A percentile compares a stretch with the other conserved stretches of the same genome.
Evolutionary conservation across 1,284 basidiomycete species (phyloP).

Genomic region (Malassezia cuniculi): DNA sequence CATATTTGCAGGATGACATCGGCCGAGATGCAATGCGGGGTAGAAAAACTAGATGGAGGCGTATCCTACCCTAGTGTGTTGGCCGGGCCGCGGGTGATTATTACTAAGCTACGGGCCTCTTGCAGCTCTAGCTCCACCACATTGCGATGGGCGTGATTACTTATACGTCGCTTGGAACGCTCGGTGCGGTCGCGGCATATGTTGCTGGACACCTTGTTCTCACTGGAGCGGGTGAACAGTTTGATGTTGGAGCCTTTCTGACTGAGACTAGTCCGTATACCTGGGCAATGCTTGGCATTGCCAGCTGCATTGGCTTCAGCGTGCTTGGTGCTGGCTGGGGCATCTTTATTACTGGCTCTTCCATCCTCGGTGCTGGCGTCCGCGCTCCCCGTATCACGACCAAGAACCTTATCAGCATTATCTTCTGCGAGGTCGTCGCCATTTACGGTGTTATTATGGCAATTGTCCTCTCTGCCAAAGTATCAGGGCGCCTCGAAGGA

Average conservation of each 20-base stretch:
- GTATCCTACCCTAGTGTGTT: too few relatives aligned
- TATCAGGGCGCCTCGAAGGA: slow-evolving; percentile 29
- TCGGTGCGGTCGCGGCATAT: slow-evolving; percentile 4
- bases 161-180: slow-evolving; percentile 10
- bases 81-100: too few relatives aligned
- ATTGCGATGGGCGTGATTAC: slow-evolving; percentile 14
- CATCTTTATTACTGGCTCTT: slow-evolving; percentile 88
- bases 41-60: too few relatives aligned
- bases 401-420: slow-evolving; percentile 89
- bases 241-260: slow-evolving; percentile 53
- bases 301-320: slow-evolving; percentile 81
- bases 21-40: too few relatives aligned
- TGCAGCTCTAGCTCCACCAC: too few relatives aligned
- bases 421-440: slow-evolving; percentile 96
- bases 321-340: slow-evolving; percentile 96
- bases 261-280: slow-evolving; percentile 85
- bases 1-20: too few relatives aligned
- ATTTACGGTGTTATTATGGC: slow-evolving; percentile 74
- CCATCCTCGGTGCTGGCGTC: slow-evolving; percentile 89
- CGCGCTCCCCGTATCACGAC: slow-evolving; percentile 85
- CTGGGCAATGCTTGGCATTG: slow-evolving; percentile 82
- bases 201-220: slow-evolving; percentile 11
- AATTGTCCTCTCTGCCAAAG: slow-evolving; percentile 42
- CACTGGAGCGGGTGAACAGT: slow-evolving; percentile 16
- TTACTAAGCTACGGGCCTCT: too few relatives aligned